Percentiles rank a stretch among this genome's conserved stretches.
Conservation (phyloP, 2,329 filamentous ascomycete genomes). For the Ceratocystis papillata region DNA sequence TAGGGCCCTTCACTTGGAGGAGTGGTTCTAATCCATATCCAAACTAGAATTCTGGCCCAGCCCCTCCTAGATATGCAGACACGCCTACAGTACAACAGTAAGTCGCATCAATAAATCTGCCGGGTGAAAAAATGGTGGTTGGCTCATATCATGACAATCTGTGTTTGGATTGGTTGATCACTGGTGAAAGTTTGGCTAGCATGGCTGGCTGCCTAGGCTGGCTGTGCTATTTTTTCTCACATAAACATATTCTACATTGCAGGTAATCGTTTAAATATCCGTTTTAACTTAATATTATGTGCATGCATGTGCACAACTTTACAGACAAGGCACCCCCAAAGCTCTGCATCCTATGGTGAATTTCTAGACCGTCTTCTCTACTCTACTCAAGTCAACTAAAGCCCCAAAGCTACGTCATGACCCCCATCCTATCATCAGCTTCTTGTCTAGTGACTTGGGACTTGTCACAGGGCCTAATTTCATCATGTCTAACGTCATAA, state of each 20-base stretch:
- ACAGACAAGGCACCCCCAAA: no score
- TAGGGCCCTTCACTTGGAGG: neutral
- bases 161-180: neutral
- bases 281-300: no score
- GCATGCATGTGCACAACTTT: no score
- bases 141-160: neutral
- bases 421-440: neutral
- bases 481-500: slow-evolving; percentile 1
- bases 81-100: neutral
- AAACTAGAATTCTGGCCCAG: neutral
- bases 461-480: neutral
- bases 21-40: neutral
- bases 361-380: neutral
- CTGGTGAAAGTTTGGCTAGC: no score
- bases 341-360: no score
- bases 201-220: neutral
- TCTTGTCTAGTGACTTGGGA: neutral
- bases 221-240: neutral
- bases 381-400: neutral
- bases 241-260: no score
- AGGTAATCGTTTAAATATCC: no score
- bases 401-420: neutral
- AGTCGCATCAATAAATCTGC: neutral
- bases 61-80: slow-evolving; percentile 2
- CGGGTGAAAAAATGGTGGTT: neutral